Conservation (phyloP, 2,329 filamentous ascomycete species). For the Tolypocladium tundrense region DNA sequence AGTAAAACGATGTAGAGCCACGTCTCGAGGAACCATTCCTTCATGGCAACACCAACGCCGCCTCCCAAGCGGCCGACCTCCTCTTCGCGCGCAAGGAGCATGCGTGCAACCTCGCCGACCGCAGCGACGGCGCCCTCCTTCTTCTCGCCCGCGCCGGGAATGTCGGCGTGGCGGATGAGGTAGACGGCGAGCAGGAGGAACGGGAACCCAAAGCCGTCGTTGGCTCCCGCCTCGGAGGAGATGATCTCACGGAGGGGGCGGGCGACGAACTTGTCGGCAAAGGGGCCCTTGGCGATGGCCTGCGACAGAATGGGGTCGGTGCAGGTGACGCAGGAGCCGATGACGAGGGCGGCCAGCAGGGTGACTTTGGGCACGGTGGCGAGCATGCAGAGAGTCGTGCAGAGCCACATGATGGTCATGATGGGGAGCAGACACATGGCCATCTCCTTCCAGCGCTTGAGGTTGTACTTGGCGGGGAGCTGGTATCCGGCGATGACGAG, state of each 20-base stretch:
- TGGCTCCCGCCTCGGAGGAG: conserved; percentile 44
- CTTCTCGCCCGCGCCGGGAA: conserved; percentile 11
- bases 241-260: conserved; percentile 50
- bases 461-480: conserved; percentile 45
- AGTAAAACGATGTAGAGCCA: conserved; percentile 49
- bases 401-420: conserved; percentile 49
- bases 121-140: conserved; percentile 1
- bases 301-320: conserved; percentile 55
- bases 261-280: conserved; percentile 51
- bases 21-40: conserved; percentile 49
- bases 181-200: conserved; percentile 12
- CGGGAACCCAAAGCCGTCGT: conserved; percentile 2
- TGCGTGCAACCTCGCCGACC: neutral
- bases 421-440: conserved; percentile 44
- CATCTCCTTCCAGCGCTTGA: conserved; percentile 40
- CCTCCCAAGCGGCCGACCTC: conserved; percentile 41
- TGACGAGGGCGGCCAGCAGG: conserved; percentile 42
- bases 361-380: conserved; percentile 44
- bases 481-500: conserved; percentile 55
- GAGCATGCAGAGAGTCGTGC: conserved; percentile 44
- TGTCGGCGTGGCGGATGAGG: conserved; percentile 42
- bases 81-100: conserved; percentile 12
- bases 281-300: conserved; percentile 49
- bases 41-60: conserved; percentile 39
- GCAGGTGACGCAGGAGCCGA: conserved; percentile 50